phyloP scores from a whole-genome alignment of 495 filamentous ascomycete genomes.

The Penicillium atrosanguineum region DNA sequence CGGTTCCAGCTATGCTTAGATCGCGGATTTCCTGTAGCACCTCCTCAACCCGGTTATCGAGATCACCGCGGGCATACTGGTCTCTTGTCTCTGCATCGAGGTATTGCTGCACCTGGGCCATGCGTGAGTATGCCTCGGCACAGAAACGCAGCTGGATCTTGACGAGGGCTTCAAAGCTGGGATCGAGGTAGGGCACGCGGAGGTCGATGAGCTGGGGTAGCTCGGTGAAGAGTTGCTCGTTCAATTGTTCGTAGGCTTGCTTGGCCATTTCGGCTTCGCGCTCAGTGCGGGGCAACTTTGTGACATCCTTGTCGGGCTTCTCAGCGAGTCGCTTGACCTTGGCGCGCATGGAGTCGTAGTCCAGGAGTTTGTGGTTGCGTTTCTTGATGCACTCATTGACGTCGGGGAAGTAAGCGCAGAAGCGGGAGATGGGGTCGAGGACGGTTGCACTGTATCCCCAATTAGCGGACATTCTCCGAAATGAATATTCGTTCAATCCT shows the following conservation, averaged over 20 bases:
- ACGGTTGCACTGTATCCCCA: constrained; percentile 68
- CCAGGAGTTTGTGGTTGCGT: constrained; percentile 93
- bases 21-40: constrained; percentile 96
- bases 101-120: constrained; percentile 99
- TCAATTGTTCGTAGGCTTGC: constrained; percentile 89
- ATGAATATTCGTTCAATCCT: constrained; percentile 8
- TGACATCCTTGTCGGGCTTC: constrained; percentile 97
- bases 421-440: constrained; percentile 88
- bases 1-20: constrained; percentile 84
- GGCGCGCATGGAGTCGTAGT: constrained; percentile 93
- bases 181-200: constrained; percentile 93
- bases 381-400: constrained; percentile 99
- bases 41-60: constrained; percentile 91
- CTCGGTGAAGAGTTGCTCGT: constrained; percentile 90
- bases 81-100: constrained; percentile 94
- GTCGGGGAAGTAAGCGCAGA: constrained; percentile 98
- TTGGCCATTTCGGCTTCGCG: constrained; percentile 92
- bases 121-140: constrained; percentile 91
- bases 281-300: constrained; percentile 89
- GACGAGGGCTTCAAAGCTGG: constrained; percentile 93
- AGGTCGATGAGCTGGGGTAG: constrained; percentile 97
- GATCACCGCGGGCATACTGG: constrained; percentile 89
- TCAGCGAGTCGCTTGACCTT: constrained; percentile 96
- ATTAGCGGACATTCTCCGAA: neutral
- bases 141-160: constrained; percentile 99